Conservation (phyloP, 179 eudicot species). For the Heliamphora pulchella region DNA sequence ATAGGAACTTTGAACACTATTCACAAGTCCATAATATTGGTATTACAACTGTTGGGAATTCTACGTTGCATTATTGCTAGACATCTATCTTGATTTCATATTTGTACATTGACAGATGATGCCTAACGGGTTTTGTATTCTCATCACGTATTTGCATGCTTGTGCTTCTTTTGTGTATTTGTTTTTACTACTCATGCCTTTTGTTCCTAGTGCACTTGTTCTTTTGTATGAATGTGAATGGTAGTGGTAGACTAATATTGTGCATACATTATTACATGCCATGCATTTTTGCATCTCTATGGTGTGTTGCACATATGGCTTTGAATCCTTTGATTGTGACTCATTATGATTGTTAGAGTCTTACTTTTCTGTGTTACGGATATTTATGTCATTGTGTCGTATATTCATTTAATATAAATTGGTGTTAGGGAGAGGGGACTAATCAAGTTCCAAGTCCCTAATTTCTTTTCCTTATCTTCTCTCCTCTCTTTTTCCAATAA, state of each 20-base stretch:
- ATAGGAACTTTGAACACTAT: not conserved
- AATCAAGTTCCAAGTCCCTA: no score
- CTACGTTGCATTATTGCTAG: not conserved
- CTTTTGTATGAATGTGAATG: not conserved
- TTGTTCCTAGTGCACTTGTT: not conserved
- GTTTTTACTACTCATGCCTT: not conserved
- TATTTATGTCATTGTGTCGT: no score
- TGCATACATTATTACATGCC: no score
- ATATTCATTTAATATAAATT: no score
- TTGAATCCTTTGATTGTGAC: not conserved
- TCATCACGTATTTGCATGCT: not conserved
- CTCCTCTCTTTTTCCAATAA: no score
- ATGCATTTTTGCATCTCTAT: not conserved
- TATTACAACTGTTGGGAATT: no score
- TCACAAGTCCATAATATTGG: not conserved
- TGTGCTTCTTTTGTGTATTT: not conserved
- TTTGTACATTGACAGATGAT: not conserved
- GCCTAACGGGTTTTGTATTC: not conserved
- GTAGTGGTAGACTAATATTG: no score
- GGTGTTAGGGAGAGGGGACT: no score
- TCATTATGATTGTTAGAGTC: no score
- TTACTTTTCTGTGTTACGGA: no score
- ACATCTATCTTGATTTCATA: not conserved
- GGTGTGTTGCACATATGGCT: not conserved
- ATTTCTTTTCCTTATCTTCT: no score